Conservation (phyloP, 805 yeast species). For the Limtongozyma cylindracea region DNA sequence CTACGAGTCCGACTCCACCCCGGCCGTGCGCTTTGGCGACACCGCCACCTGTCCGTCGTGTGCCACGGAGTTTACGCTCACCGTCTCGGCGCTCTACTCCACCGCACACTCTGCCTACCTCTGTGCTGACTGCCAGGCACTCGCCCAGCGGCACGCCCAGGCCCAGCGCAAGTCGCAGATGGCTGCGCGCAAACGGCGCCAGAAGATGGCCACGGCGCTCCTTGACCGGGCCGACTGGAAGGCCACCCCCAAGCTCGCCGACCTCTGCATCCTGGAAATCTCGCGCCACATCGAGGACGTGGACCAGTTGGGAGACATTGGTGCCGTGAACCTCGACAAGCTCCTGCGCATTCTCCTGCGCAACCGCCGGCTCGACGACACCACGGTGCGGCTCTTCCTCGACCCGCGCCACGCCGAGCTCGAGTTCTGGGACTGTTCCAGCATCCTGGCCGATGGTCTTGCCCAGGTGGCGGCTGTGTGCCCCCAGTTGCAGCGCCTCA, state of each 20-base stretch:
- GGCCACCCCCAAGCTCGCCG: conserved; percentile 45
- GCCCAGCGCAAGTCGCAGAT: conserved; percentile 24
- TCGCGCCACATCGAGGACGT: conserved; percentile 46
- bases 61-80: conserved; percentile 25
- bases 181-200: conserved; percentile 47
- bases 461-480: conserved; percentile 54
- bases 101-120: conserved; percentile 34
- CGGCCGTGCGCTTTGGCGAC: conserved; percentile 21
- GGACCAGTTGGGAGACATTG: conserved; percentile 73
- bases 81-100: conserved; percentile 57
- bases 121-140: conserved; percentile 34
- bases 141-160: conserved; percentile 13
- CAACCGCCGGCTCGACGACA: conserved; percentile 54
- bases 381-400: conserved; percentile 51
- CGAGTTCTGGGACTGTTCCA: conserved; percentile 86
- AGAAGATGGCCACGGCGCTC: conserved; percentile 63
- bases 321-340: conserved; percentile 40
- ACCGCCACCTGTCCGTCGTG: conserved; percentile 42
- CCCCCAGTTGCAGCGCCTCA: conserved; percentile 41
- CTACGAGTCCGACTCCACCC: conserved; percentile 6
- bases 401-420: conserved; percentile 27
- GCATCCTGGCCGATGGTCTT: conserved; percentile 36
- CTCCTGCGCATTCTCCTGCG: conserved; percentile 57
- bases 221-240: no score
- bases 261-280: conserved; percentile 45